Percentiles rank a stretch among this genome's conserved stretches.
These are phyloP conservation scores for Adansonia rubrostipa DNA, from an alignment of 441 rosid species.

Conservation along the genomic window DNA sequence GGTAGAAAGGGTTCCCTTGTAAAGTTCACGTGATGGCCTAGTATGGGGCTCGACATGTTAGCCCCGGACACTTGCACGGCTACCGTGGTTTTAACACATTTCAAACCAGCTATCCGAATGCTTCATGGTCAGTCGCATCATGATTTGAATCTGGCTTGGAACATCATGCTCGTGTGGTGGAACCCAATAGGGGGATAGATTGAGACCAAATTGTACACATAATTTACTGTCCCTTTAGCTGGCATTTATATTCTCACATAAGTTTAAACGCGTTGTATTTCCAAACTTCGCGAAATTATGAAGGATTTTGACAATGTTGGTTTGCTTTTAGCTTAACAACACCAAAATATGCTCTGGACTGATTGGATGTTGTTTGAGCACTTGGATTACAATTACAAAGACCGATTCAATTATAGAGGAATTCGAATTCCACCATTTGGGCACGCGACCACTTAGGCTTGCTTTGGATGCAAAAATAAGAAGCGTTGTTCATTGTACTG, in stretches of 20 bases:
- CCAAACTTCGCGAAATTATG: background rate
- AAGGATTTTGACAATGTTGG: background rate
- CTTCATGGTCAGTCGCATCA: conserved; percentile 27
- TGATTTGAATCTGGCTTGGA: conserved; percentile 6
- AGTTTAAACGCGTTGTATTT: conserved; percentile 17
- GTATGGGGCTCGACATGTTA: conserved; percentile 28
- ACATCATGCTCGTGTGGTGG: conserved; percentile 31
- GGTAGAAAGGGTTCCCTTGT: conserved; percentile 28
- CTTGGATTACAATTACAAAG: background rate
- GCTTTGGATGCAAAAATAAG: too few species aligned
- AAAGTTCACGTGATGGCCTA: conserved; percentile 46
- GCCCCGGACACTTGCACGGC: conserved; percentile 21
- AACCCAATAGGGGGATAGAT: conserved; percentile 11
- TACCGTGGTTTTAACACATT: conserved; percentile 23
- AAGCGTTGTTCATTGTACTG: too few species aligned
- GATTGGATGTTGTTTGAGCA: conserved; percentile 15
- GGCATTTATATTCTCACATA: conserved; percentile 5
- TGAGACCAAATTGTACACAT: background rate
- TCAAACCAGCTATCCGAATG: conserved; percentile 27
- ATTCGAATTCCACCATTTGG: background rate
- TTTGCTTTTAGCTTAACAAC: background rate
- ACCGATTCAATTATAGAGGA: background rate
- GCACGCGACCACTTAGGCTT: too few species aligned
- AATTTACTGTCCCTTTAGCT: conserved; percentile 21
- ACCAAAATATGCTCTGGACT: background rate